Base-by-base conservation (phyloP, 768 basidiomycete genomes). In the Cyathus striatus region DNA sequence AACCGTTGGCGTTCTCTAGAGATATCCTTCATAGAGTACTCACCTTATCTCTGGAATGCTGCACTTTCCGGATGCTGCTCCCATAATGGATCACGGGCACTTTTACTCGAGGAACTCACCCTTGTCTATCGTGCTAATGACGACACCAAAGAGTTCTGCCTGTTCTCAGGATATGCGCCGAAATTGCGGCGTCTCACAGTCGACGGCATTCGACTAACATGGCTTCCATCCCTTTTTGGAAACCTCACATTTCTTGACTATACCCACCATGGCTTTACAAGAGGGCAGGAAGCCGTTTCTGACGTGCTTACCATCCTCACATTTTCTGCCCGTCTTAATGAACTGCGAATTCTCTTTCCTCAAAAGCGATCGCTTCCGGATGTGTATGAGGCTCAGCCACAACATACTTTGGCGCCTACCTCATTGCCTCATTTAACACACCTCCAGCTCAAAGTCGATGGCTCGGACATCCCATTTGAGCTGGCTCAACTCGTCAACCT, bases 31-130 rank as follows among this genome's bases (percentile, higher is more conserved):
- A 47, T 63, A 26, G 65, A 71, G 13, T 78, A 79, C 42, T 66
- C 75, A 3, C 83, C 83, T 1, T 79, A 75, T 55, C 64, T 86
- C n/a, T 83, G 79, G 78, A 82, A 80, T 40, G 77, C 80, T 10
- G 72, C 81, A 17, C 66, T 86, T 30, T 78, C 79, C 3, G 70
- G 65, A 18, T 72, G 72, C 46, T 81, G 76, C 52, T 65, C 63
- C 6, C 58, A 61, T 18, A 52, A 52, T 38, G 44, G 65, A 20
- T 54, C 62, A 5, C 60, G 66, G 38, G 79, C 71, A 1, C 63
- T 57, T 10, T 40, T 55, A 40, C 62, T 87, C 38, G 76, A 79
- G 49, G 75, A 78, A 12, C 60, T 88, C 17, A 68, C 66, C 6
- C 68, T 88, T 17, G 58, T 76, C 14, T 80, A 82, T 54, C 76